A percentile compares a stretch with the other conserved stretches of the same genome.
phyloP scores from a whole-genome alignment of 148 eudicot genomes.

The Fagopyrum esculentum region DNA sequence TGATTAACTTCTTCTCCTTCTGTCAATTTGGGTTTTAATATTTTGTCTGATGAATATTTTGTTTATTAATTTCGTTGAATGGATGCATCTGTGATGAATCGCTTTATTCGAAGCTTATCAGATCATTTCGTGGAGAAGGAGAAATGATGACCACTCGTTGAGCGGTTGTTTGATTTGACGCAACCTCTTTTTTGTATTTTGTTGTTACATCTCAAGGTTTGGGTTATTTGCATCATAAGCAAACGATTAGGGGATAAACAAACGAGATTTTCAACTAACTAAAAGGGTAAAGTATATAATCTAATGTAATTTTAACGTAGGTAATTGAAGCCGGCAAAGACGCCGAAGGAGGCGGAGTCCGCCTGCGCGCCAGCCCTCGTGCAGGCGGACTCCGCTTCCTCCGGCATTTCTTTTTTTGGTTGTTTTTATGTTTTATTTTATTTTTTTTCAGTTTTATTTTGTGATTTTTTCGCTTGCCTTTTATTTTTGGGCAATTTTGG shows the following conservation, averaged over 20 bases:
- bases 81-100: not conserved
- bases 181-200: not conserved
- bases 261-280: not conserved
- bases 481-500: too few relatives aligned
- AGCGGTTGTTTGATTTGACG: not conserved
- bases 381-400: too few relatives aligned
- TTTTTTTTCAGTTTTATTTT: too few relatives aligned
- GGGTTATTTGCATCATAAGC: not conserved
- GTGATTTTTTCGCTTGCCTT: too few relatives aligned
- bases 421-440: too few relatives aligned
- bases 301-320: too few relatives aligned
- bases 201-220: not conserved
- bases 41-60: not conserved
- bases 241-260: not conserved
- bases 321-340: too few relatives aligned
- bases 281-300: too few relatives aligned
- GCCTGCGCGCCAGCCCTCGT: too few relatives aligned
- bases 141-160: not conserved
- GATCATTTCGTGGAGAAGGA: not conserved
- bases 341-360: too few relatives aligned
- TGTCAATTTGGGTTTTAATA: not conserved
- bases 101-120: not conserved
- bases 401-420: too few relatives aligned
- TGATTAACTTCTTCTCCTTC: not conserved
- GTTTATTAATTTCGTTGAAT: not conserved